A percentile compares a stretch with the other conserved stretches of the same genome.
phyloP scores from a whole-genome alignment of 2,329 filamentous ascomycete species.

The Fusarium nanum region DNA sequence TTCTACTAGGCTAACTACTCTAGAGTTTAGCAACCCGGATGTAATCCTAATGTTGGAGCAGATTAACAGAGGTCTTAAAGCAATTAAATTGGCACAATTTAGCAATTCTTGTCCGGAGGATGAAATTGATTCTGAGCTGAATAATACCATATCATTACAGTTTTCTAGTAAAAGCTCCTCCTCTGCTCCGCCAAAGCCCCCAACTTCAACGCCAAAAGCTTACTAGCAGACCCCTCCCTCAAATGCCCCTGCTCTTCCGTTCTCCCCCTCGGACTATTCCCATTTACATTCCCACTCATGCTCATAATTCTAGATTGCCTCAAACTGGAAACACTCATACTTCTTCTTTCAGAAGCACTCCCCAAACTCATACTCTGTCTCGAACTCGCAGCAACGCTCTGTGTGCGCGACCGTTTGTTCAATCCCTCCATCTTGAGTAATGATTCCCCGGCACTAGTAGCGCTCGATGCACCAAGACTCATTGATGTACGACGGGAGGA shows the following conservation, averaged over 20 bases:
- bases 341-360: background rate
- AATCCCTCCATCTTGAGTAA: conserved; percentile 17
- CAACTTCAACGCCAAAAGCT: conserved; percentile 35
- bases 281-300: background rate
- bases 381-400: background rate
- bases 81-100: too few species aligned
- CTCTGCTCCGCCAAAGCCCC: conserved; percentile 27
- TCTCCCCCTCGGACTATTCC: background rate
- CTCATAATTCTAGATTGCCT: conserved; percentile 8
- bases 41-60: too few species aligned
- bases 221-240: conserved; percentile 25
- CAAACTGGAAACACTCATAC: conserved; percentile 8
- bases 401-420: conserved; percentile 9
- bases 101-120: too few species aligned
- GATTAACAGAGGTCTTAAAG: too few species aligned
- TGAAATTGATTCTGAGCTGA: too few species aligned
- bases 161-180: background rate
- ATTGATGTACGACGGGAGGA: rapidly evolving
- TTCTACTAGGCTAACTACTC: too few species aligned
- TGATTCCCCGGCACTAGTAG: background rate
- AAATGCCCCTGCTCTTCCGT: background rate
- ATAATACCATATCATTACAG: rapidly evolving
- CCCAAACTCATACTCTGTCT: conserved; percentile 17
- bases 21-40: too few species aligned
- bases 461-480: background rate